These are phyloP conservation scores for Myriangium duriaei DNA, from an alignment of 2,329 filamentous ascomycete species.

Conservation along the genomic window DNA sequence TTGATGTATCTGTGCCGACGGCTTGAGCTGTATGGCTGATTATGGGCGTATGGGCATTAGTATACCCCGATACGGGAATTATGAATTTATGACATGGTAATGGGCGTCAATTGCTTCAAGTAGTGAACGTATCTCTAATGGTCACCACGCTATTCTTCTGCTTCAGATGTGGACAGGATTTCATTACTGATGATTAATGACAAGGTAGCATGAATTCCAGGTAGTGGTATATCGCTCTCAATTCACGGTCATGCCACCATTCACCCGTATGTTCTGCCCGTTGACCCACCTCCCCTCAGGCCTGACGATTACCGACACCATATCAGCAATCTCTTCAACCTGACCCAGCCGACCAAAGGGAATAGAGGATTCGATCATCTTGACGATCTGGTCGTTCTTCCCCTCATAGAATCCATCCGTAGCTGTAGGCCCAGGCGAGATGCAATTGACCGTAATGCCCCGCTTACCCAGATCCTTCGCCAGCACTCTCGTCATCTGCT, in stretches of 20 bases:
- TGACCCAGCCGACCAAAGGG: conserved; percentile 36
- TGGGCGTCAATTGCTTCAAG: too few species aligned
- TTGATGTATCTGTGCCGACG: too few species aligned
- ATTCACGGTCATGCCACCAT: conserved; percentile 25
- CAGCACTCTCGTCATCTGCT: conserved; percentile 44
- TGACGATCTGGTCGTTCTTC: conserved; percentile 36
- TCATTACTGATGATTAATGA: too few species aligned
- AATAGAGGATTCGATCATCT: conserved; percentile 28
- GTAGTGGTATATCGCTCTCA: too few species aligned
- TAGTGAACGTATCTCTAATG: too few species aligned
- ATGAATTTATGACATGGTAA: too few species aligned
- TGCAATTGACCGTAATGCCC: conserved; percentile 39
- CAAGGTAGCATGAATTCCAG: too few species aligned
- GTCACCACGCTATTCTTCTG: too few species aligned
- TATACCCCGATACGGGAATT: too few species aligned
- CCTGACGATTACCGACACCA: conserved; percentile 33
- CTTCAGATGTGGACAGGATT: too few species aligned
- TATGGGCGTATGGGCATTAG: too few species aligned
- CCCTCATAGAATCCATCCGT: conserved; percentile 40
- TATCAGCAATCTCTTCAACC: conserved; percentile 38
- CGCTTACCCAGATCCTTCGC: conserved; percentile 43
- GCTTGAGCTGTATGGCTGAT: too few species aligned
- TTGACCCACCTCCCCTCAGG: conserved; percentile 30
- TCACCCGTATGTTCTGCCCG: conserved; percentile 36
- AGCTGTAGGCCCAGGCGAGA: conserved; percentile 42